A percentile compares a stretch with the other conserved stretches of the same genome.
Conservation (phyloP, 2,329 filamentous ascomycete species). For the Monosporascus cannonballus region DNA sequence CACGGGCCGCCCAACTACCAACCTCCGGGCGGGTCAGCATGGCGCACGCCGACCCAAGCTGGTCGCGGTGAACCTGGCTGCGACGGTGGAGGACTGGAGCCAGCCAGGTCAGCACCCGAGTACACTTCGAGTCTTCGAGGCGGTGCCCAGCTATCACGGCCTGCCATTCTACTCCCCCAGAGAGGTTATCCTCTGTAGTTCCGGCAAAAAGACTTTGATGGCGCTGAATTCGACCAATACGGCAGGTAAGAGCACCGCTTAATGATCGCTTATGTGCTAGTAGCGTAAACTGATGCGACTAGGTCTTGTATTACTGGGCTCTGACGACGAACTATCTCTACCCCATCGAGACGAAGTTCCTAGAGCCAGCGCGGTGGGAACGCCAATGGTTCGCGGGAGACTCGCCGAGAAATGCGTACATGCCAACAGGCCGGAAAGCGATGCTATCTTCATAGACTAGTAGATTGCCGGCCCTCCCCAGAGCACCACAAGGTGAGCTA, state of each 20-base stretch:
- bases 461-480: not conserved
- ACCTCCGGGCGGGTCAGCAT: slow-evolving; percentile 30
- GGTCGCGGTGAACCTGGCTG: slow-evolving; percentile 33
- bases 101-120: slow-evolving; percentile 27
- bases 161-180: slow-evolving; percentile 25
- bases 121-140: slow-evolving; percentile 19
- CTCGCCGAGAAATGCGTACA: slow-evolving; percentile 36
- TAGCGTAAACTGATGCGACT: not conserved
- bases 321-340: slow-evolving; percentile 29
- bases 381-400: slow-evolving; percentile 39
- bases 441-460: slow-evolving; percentile 39
- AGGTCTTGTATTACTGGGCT: slow-evolving; percentile 37
- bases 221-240: slow-evolving; percentile 21
- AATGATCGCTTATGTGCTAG: not conserved
- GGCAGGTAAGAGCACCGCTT: slow-evolving; percentile 13
- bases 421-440: slow-evolving; percentile 40
- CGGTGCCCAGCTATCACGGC: slow-evolving; percentile 28
- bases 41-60: slow-evolving; percentile 39
- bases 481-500: not conserved
- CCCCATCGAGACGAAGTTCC: slow-evolving; percentile 27
- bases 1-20: slow-evolving; percentile 36
- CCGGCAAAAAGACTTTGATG: slow-evolving; percentile 27
- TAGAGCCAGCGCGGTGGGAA: slow-evolving; percentile 34
- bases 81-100: slow-evolving; percentile 34
- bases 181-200: slow-evolving; percentile 18